Percentiles rank a stretch among this genome's conserved stretches.
Evolutionary conservation across 1,139 yeast genomes (phyloP).

Genomic region (Saccharomyces hybrid): DNA sequence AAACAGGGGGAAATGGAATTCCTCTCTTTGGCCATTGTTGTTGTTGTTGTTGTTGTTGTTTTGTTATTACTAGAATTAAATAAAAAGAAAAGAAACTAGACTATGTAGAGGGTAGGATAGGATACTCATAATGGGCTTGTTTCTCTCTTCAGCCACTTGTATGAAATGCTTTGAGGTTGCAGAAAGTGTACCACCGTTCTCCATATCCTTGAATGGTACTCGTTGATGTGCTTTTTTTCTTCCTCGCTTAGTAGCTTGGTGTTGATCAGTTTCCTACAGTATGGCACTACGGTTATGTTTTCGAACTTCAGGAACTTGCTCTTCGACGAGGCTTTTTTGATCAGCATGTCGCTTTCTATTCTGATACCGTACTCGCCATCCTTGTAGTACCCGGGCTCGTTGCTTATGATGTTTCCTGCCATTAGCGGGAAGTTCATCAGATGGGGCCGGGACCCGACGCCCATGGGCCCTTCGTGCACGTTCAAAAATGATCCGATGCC

Average conservation of each 20-base stretch:
- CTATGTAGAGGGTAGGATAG: conserved; percentile 8
- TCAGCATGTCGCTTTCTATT: conserved; percentile 73
- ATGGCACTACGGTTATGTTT: conserved; percentile 86
- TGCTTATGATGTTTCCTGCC: conserved; percentile 71
- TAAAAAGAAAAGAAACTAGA: background rate
- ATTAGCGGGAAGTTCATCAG: conserved; percentile 30
- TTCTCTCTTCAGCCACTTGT: conserved; percentile 71
- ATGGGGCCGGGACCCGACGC: conserved; percentile 61
- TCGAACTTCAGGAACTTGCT: conserved; percentile 66
- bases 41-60: background rate
- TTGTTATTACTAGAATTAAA: background rate
- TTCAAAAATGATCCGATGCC: conserved; percentile 91
- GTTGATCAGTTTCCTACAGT: conserved; percentile 63
- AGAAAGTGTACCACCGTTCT: conserved; percentile 42
- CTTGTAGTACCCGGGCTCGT: conserved; percentile 94
- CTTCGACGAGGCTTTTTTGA: conserved; percentile 37
- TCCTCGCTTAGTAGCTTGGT: conserved; percentile 45
- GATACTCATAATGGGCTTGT: conserved; percentile 38
- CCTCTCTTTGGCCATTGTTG: background rate
- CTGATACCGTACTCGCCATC: conserved; percentile 91
- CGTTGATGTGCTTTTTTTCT: conserved; percentile 63
- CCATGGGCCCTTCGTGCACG: conserved; percentile 95
- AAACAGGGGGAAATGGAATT: background rate
- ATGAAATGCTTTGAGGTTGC: conserved; percentile 46
- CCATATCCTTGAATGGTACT: conserved; percentile 60